Percentiles rank a stretch among this genome's conserved stretches.
These are phyloP conservation scores for Macadamia tetraphylla DNA, from an alignment of 164 flowering plant species.

Conservation along the genomic window DNA sequence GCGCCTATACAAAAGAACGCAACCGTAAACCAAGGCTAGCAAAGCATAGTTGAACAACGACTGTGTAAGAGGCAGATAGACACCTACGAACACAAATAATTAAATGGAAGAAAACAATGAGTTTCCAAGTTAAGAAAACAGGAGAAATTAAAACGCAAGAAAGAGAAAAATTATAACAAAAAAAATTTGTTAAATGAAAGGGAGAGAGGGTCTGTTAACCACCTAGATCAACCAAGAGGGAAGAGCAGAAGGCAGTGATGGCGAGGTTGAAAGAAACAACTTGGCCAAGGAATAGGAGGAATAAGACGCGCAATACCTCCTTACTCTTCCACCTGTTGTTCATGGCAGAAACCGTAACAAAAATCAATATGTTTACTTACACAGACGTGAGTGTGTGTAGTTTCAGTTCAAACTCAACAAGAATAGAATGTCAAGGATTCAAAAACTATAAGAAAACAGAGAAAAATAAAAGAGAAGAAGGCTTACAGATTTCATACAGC, in stretches of 20 bases:
- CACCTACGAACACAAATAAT: constrained; percentile 35
- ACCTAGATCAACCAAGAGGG: constrained; percentile 49
- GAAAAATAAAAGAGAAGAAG: no score
- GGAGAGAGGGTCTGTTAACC: background rate
- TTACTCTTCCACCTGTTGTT: constrained; percentile 25
- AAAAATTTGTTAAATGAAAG: no score
- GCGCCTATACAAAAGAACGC: constrained; percentile 48
- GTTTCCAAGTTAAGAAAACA: background rate
- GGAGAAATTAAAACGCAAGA: background rate
- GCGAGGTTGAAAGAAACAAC: constrained; percentile 46
- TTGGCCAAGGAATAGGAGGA: constrained; percentile 45
- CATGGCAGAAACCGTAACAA: background rate
- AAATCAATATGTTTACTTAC: background rate
- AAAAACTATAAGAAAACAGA: no score
- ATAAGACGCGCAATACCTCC: constrained; percentile 11
- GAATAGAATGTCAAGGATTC: no score
- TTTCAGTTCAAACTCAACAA: no score
- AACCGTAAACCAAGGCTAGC: constrained; percentile 59
- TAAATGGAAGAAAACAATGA: constrained; percentile 2
- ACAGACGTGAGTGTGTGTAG: no score
- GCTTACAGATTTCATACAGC: no score
- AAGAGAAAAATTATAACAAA: background rate
- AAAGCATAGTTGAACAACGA: constrained; percentile 40
- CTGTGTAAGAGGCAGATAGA: constrained; percentile 64
- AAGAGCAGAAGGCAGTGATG: constrained; percentile 41